Base-by-base conservation (phyloP, 192 early-diverging fungal genomes). In the Funneliformis mosseae region DNA sequence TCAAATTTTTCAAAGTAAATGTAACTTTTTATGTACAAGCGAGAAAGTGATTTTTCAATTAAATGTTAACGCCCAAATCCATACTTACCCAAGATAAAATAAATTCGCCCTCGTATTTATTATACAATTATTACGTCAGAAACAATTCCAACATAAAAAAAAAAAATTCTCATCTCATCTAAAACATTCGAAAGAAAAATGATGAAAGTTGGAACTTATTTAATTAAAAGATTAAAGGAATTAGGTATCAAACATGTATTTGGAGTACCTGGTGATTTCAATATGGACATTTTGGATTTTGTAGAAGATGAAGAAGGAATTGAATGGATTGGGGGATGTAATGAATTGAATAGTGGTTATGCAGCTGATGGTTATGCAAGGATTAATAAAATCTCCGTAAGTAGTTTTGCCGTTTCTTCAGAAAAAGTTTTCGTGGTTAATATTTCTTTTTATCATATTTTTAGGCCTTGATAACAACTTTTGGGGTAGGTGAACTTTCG, bases 361-460 rank as follows among this genome's bases (percentile, higher is more conserved):
- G 86, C 87, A 16, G 87, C 87, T 38, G 87, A 88, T 59, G 87
- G 87, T n/a, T 88, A 88, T 72, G 87, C 87, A 33, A 82, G 87
- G 38, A 48, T 88, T 5, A 70, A 81, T 33, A 86, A 86, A 21
- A 43, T 87, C 5, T 84, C 82, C 7, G 87, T 80, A 72, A 62
- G 70, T 33, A 11, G 8, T 66, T 33, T 66, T 66, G 25, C 25
- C 11, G 28, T 21, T 11, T 4, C 28, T 4, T 21, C 11, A 66
- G 28, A 21, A 28, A n/a, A 12, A 11, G 28, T 27, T 16, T 33
- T 25, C 0, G 27, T 6, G 0, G 14, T 25, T 28, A 33, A 67
- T 67, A 66, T 63, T 7, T 66, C 4, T 12, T 28, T 12, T 11
- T 3, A 23, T 21, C 43, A 55, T 59, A 59, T 3, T 63, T 38